Conservation (phyloP, 768 basidiomycete species). For the Rhizopogon salebrosus region DNA sequence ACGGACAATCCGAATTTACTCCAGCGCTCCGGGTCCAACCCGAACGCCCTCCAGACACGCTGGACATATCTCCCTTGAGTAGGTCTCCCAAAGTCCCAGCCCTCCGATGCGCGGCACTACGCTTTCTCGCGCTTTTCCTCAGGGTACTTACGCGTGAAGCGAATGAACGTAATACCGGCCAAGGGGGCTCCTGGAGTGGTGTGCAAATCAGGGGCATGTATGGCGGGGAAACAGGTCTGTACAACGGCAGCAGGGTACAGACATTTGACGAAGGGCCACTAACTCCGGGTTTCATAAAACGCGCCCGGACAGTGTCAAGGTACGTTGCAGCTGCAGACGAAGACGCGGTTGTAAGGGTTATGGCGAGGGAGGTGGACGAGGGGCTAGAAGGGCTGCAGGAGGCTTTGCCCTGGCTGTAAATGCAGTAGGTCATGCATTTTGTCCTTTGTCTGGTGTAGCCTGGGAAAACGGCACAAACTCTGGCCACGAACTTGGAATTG, state of each 20-base stretch:
- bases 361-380: conserved; percentile 70
- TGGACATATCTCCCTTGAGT: background rate
- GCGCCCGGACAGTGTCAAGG: conserved; percentile 54
- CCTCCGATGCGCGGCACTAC: conserved; percentile 80
- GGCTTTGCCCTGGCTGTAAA: conserved; percentile 33
- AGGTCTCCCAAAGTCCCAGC: conserved; percentile 65
- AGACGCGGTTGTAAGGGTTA: conserved; percentile 65
- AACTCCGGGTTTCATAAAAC: conserved; percentile 33
- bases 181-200: conserved; percentile 1
- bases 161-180: conserved; percentile 33
- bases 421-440: conserved; percentile 3
- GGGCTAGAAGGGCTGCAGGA: conserved; percentile 45
- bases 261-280: conserved; percentile 1
- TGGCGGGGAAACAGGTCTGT: conserved; percentile 3
- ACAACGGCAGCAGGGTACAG: background rate
- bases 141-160: conserved; percentile 48
- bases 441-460: background rate
- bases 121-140: conserved; percentile 71
- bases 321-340: conserved; percentile 71
- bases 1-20: conserved; percentile 43
- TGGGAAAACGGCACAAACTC: background rate
- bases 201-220: background rate
- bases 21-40: conserved; percentile 16
- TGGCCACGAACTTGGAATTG: background rate
- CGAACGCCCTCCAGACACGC: background rate